Evolutionary conservation across 352 stramenopile genomes (phyloP), one percentile per base, ranked within the genome.

Genomic region (Phytophthora sp.): DNA sequence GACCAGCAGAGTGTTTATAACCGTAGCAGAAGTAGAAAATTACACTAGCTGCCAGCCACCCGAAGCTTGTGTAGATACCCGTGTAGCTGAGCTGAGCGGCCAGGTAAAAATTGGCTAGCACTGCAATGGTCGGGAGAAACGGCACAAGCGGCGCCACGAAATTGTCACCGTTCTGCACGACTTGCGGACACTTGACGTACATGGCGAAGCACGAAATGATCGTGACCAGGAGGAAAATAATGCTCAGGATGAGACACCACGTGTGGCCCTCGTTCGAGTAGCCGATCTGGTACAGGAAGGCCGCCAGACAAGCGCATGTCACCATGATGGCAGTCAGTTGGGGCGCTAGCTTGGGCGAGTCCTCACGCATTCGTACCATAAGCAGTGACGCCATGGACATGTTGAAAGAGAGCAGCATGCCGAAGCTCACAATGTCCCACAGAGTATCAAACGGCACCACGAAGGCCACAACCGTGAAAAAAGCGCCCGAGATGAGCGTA

Each of bases 371-470:
- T 49, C 88, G 86, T 23, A 92, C 60, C 49, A 95, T 81, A 13
- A 97, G 59, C 3, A 95, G 68, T 46, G 85, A 79, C 12, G 73
- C 57, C 66, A 95, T 96, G 16, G 89, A 82, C 58, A 96, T 83
- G 68, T 90, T 91, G 71, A 96, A 96, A 27, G 83, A 91, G 2
- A 97, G 53, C 39, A 97, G 58, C 42, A 96, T 93, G 23, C 89
- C 90, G 41, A 95, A 94, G 66, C 73, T 93, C 41, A 96, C 88
- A 57, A 96, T 91, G 55, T 95, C 83, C 86, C 91, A 93, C 6
- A 97, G 64, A 33, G 74, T 79, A 18, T 74, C 66, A 57, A 96
- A 97, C 30, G 88, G 88, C 29, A 94, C 67, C 39, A 93, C 39
- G 47, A 94, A 77, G 9, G 88, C 77, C 38, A 96, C 67, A 27